phyloP scores from a whole-genome alignment of 202 grass and related monocot genomes.

The Zoysia matrella region DNA sequence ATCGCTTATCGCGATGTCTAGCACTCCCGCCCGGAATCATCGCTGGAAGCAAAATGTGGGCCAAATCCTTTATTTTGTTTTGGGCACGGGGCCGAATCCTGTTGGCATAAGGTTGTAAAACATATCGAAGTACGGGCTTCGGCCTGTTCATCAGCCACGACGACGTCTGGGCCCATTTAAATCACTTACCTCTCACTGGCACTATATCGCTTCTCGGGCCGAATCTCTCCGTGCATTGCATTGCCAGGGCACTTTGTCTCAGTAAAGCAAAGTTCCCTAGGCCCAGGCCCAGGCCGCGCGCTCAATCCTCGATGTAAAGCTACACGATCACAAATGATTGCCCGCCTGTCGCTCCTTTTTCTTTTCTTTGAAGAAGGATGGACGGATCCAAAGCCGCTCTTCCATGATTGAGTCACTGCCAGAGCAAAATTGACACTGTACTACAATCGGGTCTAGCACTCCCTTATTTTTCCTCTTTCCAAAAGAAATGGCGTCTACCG shows the following conservation, averaged over 20 bases:
- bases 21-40: neutral
- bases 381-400: conserved; percentile 1
- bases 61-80: too few relatives aligned
- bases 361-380: conserved; percentile 14
- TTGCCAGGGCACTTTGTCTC: too few relatives aligned
- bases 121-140: too few relatives aligned
- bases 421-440: neutral
- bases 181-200: too few relatives aligned
- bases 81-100: too few relatives aligned
- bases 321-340: conserved; percentile 2
- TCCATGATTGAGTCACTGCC: conserved; percentile 19
- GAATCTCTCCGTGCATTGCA: too few relatives aligned
- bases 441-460: neutral
- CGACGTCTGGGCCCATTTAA: too few relatives aligned
- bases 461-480: neutral
- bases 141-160: too few relatives aligned
- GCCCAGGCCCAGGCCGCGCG: too few relatives aligned
- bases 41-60: too few relatives aligned
- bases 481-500: neutral
- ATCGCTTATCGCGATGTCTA: neutral
- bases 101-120: too few relatives aligned
- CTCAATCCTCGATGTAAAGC: neutral
- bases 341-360: neutral
- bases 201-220: neutral
- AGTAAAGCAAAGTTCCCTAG: too few relatives aligned